Conservation (phyloP, 768 basidiomycete species). For the Lentinula sp. region DNA sequence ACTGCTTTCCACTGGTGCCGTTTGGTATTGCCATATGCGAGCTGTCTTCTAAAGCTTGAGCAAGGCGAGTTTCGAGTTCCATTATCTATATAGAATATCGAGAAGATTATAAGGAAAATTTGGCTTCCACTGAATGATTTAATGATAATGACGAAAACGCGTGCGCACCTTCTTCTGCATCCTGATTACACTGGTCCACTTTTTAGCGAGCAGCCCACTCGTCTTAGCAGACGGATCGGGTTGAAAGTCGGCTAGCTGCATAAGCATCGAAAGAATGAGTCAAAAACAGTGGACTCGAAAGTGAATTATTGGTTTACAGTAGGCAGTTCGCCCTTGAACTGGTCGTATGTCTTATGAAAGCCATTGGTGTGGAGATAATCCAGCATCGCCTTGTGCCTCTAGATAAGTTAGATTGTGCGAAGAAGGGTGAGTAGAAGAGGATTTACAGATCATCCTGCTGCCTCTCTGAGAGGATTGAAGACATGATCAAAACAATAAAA, state of each 20-base stretch:
- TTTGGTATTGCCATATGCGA: conserved; percentile 23
- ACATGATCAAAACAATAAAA: conserved; percentile 1
- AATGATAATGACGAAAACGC: neutral
- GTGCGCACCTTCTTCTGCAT: conserved; percentile 69
- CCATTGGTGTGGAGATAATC: conserved; percentile 27
- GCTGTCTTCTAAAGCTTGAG: conserved; percentile 44
- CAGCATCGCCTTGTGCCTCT: conserved; percentile 30
- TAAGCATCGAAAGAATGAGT: neutral
- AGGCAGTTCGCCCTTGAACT: conserved; percentile 22
- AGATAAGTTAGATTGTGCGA: conserved; percentile 4
- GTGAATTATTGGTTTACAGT: conserved; percentile 10
- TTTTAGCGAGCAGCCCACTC: conserved; percentile 66
- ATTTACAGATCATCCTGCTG: conserved; percentile 8
- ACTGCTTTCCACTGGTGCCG: conserved; percentile 24
- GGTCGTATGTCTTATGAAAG: conserved; percentile 24
- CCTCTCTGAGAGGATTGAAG: conserved; percentile 7
- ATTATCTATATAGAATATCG: conserved; percentile 38
- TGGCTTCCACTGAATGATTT: neutral
- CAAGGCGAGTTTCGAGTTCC: conserved; percentile 52
- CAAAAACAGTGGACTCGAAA: neutral
- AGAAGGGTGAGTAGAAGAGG: neutral
- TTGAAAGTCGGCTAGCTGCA: conserved; percentile 18
- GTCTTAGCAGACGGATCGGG: conserved; percentile 19
- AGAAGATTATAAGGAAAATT: neutral
- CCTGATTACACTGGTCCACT: conserved; percentile 79